Percentiles rank a stretch among this genome's conserved stretches.
phyloP scores from a whole-genome alignment of 139 green algal genomes.

The Picochlorum sp. region DNA sequence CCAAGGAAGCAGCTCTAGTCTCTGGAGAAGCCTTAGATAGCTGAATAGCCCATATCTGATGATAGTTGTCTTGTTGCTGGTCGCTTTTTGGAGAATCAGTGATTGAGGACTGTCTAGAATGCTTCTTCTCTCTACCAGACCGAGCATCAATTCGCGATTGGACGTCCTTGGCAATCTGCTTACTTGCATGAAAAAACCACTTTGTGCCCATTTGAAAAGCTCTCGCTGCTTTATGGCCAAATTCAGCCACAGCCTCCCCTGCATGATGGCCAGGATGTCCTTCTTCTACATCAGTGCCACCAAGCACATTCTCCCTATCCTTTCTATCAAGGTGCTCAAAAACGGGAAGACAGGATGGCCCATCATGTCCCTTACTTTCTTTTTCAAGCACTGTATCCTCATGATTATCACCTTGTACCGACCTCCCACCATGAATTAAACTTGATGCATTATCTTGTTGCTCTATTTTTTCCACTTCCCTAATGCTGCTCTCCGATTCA shows the following conservation, averaged over 20 bases:
- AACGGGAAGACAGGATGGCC: not conserved
- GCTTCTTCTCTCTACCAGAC: not conserved
- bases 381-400: not conserved
- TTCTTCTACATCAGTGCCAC: not conserved
- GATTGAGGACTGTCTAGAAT: not conserved
- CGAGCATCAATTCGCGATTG: slow-evolving; percentile 6
- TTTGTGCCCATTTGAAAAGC: slow-evolving; percentile 11
- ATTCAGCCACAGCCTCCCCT: slow-evolving; percentile 1
- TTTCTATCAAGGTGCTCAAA: not conserved
- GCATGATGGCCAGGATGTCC: not conserved
- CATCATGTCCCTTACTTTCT: not conserved
- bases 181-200: slow-evolving; percentile 25
- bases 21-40: slow-evolving; percentile 12
- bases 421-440: too few species aligned
- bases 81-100: not conserved
- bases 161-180: slow-evolving; percentile 19
- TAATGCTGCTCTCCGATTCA: too few species aligned
- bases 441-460: too few species aligned
- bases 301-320: not conserved
- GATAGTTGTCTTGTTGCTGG: not conserved
- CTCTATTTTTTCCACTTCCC: too few species aligned
- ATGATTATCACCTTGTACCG: too few species aligned
- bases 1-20: slow-evolving; percentile 12
- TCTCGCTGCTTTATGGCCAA: slow-evolving; percentile 14
- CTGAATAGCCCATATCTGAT: slow-evolving; percentile 31